phyloP scores from a whole-genome alignment of 2,329 filamentous ascomycete species.

The Apiospora rasikravindrae region DNA sequence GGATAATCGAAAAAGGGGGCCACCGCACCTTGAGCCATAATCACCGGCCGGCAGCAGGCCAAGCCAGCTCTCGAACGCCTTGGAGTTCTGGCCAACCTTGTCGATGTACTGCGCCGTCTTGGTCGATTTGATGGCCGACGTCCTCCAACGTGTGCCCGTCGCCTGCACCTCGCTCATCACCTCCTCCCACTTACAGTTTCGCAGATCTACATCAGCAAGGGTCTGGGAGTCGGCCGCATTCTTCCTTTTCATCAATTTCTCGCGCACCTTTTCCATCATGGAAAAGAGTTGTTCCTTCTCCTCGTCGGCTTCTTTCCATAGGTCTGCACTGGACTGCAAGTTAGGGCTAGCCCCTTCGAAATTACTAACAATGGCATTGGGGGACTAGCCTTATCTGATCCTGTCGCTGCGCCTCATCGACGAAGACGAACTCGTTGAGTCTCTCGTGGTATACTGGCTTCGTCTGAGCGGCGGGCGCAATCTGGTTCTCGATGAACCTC shows the following conservation, averaged over 20 bases:
- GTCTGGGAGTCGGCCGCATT: too few relatives aligned
- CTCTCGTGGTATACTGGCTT: not conserved
- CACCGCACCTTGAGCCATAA: not conserved
- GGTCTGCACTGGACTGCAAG: not conserved
- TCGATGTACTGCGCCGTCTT: not conserved
- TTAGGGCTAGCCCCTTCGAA: not conserved
- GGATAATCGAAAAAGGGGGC: not conserved
- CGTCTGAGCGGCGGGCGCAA: not conserved
- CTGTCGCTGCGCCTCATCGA: not conserved
- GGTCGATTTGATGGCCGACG: not conserved
- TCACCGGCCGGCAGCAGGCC: not conserved
- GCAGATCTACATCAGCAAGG: not conserved
- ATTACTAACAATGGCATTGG: not conserved
- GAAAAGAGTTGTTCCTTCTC: not conserved
- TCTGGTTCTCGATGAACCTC: slow-evolving; percentile 14
- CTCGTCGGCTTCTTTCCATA: not conserved
- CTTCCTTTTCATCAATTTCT: not conserved
- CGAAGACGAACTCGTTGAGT: not conserved
- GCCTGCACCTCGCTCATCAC: not conserved
- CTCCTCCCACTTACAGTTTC: not conserved
- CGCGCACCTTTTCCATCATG: not conserved
- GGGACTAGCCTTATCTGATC: not conserved
- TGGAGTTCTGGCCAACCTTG: not conserved
- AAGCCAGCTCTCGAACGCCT: not conserved
- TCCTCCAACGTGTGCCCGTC: not conserved